These are phyloP conservation scores for Phytophthora uliginosa DNA, from an alignment of 352 stramenopile genomes.

Conservation along the genomic window DNA sequence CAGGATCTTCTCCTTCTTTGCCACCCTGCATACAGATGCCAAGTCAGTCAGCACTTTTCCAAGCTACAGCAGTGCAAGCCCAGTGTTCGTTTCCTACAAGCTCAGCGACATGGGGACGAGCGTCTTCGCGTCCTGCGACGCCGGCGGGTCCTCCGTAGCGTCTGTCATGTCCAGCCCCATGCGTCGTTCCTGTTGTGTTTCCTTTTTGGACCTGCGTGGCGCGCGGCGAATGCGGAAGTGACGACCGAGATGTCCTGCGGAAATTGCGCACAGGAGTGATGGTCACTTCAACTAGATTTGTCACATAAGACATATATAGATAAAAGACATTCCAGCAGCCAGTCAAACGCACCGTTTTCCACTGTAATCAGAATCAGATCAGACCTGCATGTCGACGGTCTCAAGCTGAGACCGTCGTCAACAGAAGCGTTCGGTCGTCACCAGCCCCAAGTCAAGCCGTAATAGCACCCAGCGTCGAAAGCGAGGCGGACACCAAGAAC, in stretches of 20 bases:
- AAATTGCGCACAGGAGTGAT: conserved; percentile 2
- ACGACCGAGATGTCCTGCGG: background rate
- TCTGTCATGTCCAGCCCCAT: conserved; percentile 12
- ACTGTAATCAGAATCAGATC: background rate
- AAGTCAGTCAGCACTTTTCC: background rate
- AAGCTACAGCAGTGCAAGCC: background rate
- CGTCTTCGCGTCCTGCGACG: conserved; percentile 33
- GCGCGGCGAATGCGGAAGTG: conserved; percentile 36
- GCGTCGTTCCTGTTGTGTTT: background rate
- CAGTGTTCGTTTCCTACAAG: conserved; percentile 19
- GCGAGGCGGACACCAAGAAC: no score
- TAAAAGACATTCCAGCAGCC: background rate
- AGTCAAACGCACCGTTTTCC: background rate
- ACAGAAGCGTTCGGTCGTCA: no score
- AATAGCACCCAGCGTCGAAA: no score
- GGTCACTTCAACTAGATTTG: conserved; percentile 2
- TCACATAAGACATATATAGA: background rate
- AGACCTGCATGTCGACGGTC: no score
- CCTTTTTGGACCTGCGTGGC: conserved; percentile 3
- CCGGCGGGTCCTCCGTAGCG: conserved; percentile 1
- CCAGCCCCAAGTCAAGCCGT: no score
- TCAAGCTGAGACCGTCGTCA: no score
- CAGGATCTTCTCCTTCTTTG: conserved; percentile 59
- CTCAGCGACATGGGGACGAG: conserved; percentile 44
- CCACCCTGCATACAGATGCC: conserved; percentile 33